phyloP scores from a whole-genome alignment of 2,329 filamentous ascomycete species.

The Fusarium mundagurra region DNA sequence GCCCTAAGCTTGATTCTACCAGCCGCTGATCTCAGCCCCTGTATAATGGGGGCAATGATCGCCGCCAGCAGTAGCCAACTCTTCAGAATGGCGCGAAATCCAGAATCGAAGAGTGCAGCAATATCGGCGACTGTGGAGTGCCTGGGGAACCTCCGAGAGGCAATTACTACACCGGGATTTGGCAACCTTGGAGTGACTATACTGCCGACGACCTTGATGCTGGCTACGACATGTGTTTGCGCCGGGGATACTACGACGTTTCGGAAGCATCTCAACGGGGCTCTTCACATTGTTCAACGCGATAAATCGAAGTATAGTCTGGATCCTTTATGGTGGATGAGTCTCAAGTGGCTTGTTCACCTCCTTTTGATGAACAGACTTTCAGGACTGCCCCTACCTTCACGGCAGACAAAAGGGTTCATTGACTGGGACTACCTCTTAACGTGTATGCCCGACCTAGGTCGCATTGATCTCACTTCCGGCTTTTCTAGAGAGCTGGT shows the following conservation, averaged over 20 bases:
- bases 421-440: neutral
- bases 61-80: slow-evolving; percentile 11
- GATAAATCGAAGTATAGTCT: neutral
- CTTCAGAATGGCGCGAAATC: neutral
- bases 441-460: neutral
- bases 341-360: slow-evolving; percentile 10
- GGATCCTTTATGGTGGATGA: slow-evolving; percentile 6
- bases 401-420: neutral
- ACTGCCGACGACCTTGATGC: slow-evolving; percentile 2
- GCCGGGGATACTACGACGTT: neutral
- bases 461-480: neutral
- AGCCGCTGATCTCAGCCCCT: neutral
- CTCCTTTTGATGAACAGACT: slow-evolving; percentile 12
- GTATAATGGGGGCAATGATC: slow-evolving; percentile 9
- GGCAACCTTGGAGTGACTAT: neutral
- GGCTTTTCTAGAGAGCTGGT: slow-evolving; percentile 1
- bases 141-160: neutral
- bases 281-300: neutral
- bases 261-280: slow-evolving; percentile 5
- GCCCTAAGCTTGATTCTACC: slow-evolving; percentile 3
- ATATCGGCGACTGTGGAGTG: slow-evolving; percentile 3
- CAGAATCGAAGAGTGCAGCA: neutral
- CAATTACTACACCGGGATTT: neutral
- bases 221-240: slow-evolving; percentile 15
- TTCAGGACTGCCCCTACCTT: neutral